These are phyloP conservation scores for Leishmania major DNA, from an alignment of 208 protist species.

Conservation along the genomic window DNA sequence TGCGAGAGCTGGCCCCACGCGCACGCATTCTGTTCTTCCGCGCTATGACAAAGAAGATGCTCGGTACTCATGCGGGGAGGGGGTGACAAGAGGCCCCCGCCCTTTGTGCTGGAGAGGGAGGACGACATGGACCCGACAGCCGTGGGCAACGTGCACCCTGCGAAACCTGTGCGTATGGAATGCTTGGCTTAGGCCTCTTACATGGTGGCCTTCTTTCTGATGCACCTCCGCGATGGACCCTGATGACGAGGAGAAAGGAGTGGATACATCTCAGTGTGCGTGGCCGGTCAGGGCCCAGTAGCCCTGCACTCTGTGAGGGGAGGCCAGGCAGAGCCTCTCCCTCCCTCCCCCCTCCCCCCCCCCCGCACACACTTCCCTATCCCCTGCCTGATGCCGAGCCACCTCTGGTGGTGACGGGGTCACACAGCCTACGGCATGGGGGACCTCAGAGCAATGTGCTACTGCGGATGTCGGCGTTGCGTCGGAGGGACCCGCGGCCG, in stretches of 20 bases:
- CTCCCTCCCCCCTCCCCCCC: too few relatives aligned
- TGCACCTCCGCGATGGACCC: neutral
- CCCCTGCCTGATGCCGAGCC: neutral
- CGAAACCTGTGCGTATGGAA: neutral
- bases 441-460: neutral
- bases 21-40: slow-evolving; percentile 70
- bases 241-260: neutral
- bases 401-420: neutral
- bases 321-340: neutral
- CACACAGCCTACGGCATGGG: neutral
- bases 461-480: neutral
- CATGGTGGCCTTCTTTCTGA: neutral
- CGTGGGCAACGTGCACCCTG: neutral
- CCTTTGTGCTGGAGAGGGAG: neutral
- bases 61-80: neutral
- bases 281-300: neutral
- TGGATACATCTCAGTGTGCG: neutral
- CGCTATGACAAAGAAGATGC: slow-evolving; percentile 80
- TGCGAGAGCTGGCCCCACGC: slow-evolving; percentile 39
- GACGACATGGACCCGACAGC: neutral
- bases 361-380: too few relatives aligned
- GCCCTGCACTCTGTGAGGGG: neutral
- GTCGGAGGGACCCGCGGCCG: neutral
- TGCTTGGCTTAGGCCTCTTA: neutral
- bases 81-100: neutral